Evolutionary conservation across 371 early-diverging fungal genomes (phyloP).

Genomic region (Saksenaea oblongispora): DNA sequence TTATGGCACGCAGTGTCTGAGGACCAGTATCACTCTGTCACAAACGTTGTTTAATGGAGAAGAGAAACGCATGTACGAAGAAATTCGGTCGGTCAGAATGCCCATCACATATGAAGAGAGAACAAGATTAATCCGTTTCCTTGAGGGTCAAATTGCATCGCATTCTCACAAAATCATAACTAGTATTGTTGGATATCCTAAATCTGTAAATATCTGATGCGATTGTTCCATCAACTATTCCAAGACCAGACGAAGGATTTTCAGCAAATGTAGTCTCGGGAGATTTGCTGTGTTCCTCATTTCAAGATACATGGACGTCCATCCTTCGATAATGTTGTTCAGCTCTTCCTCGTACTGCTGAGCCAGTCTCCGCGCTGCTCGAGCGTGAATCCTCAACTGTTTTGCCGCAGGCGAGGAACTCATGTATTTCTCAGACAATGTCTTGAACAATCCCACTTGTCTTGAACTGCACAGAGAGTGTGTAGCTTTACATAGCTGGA

Average conservation of each 20-base stretch:
- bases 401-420: slow-evolving; percentile 15
- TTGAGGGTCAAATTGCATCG: too few species aligned
- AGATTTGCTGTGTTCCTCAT: too few species aligned
- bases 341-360: slow-evolving; percentile 7
- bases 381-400: slow-evolving; percentile 22
- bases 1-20: too few species aligned
- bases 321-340: slow-evolving; percentile 12
- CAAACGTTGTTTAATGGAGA: slow-evolving; percentile 7
- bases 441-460: slow-evolving; percentile 20
- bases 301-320: slow-evolving; percentile 16
- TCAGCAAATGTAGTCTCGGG: too few species aligned
- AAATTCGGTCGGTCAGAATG: slow-evolving; percentile 8
- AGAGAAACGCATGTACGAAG: slow-evolving; percentile 2
- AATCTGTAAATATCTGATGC: too few species aligned
- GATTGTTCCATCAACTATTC: too few species aligned
- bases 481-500: too few species aligned
- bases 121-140: too few species aligned
- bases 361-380: slow-evolving; percentile 15
- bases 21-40: too few species aligned
- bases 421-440: slow-evolving; percentile 9
- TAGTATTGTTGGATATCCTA: too few species aligned
- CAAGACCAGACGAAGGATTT: too few species aligned
- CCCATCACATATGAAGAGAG: slow-evolving; percentile 1
- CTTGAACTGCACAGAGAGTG: slow-evolving; percentile 13
- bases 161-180: too few species aligned